Base-by-base conservation (phyloP, 345 rosid species). In the Pelargonium nanum region DNA sequence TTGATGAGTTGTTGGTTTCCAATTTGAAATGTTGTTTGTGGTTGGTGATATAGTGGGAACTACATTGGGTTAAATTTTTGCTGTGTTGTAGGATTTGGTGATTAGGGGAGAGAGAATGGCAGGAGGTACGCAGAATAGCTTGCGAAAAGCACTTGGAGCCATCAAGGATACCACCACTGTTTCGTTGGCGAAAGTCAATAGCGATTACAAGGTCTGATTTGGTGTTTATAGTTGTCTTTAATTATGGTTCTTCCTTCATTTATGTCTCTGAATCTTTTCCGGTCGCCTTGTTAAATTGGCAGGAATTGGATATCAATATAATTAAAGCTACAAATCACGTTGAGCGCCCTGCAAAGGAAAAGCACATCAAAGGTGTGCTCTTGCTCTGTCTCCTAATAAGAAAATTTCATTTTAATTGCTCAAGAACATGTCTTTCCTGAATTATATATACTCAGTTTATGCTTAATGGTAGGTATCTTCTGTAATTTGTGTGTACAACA, bases 241-340 rank as follows among this genome's bases (percentile, higher is more conserved):
- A 22, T 22, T n/a, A 22, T 60, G 22, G 13, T 58, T 58, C 45
- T 9, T 62, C 40, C 1, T 15, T 34, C 6, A 22, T 44, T 54
- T 10, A 4, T 58, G 12, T 65, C 45, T 32, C 65, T 68, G 56
- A 58, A 50, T 20, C 6, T 64, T 64, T 70, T 59, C 9, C 17
- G 48, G 62, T n/a, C 26, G 19, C 57, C 20, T 24, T 56, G 65
- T 17, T 9, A 53, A 20, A 44, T 54, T 51, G 55, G 58, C 71
- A 89, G 99, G 99, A 93, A 64, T 77, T 93, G 90, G 99, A 93
- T 73, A 82, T 93, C 72, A 88, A 97, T 58, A 86, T 93, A 64
- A 97, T 93, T n/a, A 87, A 78, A 71, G 90, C 99, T 53, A 89
- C 99, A 1, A 93, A 93, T 79, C 99, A 93, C 70, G 86, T 83